A percentile compares a stretch with the other conserved stretches of the same genome.
Evolutionary conservation across 305 asterid species (phyloP).

Genomic region (Fraxinus baroniana): DNA sequence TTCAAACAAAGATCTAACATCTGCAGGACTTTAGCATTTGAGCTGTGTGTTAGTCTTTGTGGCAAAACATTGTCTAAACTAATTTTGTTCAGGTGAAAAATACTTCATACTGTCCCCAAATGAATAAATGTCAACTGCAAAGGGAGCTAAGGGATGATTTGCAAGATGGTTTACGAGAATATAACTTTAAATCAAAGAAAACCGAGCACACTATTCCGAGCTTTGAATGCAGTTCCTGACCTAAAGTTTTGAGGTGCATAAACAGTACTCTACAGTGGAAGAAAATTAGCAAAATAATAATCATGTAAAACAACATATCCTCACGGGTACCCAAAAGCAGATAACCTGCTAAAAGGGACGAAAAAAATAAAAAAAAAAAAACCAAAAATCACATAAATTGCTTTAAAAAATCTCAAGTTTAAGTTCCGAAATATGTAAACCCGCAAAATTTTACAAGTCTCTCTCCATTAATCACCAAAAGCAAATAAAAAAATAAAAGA

Average conservation of each 20-base stretch:
- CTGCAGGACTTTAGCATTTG: not conserved
- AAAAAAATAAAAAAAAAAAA: not conserved
- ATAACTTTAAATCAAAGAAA: not conserved
- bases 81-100: not conserved
- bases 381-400: not conserved
- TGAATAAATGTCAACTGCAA: constrained; percentile 11
- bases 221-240: constrained; percentile 1
- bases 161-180: not conserved
- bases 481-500: too few relatives aligned
- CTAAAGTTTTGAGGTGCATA: not conserved
- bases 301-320: constrained; percentile 16
- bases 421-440: constrained; percentile 7
- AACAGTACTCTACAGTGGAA: not conserved
- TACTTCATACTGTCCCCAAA: not conserved
- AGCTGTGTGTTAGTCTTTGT: not conserved
- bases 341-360: constrained; percentile 19
- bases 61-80: constrained; percentile 1
- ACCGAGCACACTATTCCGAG: constrained; percentile 11
- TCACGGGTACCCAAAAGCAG: not conserved
- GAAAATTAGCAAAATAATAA: not conserved
- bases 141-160: not conserved
- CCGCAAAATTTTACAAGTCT: not conserved
- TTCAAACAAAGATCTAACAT: not conserved
- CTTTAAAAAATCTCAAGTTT: constrained; percentile 10
- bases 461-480: not conserved